These are phyloP conservation scores for Ganoderma sinense DNA, from an alignment of 1,284 basidiomycete genomes.

Conservation along the genomic window DNA sequence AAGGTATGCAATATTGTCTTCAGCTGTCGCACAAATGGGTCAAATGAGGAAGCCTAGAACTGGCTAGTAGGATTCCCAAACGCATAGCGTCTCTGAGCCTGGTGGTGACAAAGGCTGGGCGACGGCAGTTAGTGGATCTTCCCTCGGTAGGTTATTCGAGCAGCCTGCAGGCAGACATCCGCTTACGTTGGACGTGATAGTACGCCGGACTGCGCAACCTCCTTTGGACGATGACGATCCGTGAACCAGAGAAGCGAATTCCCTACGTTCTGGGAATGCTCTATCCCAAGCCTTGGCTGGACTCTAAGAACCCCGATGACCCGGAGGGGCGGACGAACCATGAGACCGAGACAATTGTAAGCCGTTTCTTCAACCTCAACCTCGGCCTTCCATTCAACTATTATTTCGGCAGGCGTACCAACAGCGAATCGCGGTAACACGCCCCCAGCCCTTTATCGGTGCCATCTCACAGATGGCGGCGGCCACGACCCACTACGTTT, in stretches of 20 bases:
- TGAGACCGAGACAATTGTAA: conserved; percentile 61
- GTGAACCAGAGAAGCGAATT: conserved; percentile 58
- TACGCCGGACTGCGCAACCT: conserved; percentile 14
- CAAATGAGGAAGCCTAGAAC: conserved; percentile 48
- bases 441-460: conserved; percentile 68
- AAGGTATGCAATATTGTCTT: conserved; percentile 62
- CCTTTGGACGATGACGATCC: conserved; percentile 52
- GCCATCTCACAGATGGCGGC: conserved; percentile 81
- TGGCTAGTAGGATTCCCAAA: conserved; percentile 71
- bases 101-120: conserved; percentile 76
- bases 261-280: conserved; percentile 66
- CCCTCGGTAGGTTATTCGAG: conserved; percentile 56
- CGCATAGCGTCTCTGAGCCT: conserved; percentile 74
- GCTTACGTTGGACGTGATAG: conserved; percentile 3
- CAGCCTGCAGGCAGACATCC: no score
- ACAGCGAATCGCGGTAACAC: conserved; percentile 61
- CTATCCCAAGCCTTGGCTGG: conserved; percentile 68
- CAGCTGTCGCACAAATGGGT: background rate
- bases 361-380: conserved; percentile 18
- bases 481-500: conserved; percentile 73
- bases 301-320: conserved; percentile 57
- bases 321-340: conserved; percentile 65
- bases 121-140: conserved; percentile 60
- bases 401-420: conserved; percentile 50
- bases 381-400: background rate